phyloP scores from a whole-genome alignment of 176 grass and related monocot species.

The Typha latifolia region DNA sequence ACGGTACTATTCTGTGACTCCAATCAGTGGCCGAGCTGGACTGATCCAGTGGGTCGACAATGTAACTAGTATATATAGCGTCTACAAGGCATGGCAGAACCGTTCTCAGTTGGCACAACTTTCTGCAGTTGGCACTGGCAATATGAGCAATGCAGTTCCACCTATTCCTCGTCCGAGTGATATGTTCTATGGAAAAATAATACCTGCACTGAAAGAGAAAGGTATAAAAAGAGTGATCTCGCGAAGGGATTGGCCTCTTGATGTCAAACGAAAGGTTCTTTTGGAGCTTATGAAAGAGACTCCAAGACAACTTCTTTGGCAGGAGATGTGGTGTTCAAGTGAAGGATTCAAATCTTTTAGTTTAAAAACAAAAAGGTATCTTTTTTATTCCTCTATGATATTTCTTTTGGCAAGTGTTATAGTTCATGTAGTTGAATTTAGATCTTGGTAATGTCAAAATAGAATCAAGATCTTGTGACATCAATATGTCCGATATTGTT shows the following conservation, averaged over 20 bases:
- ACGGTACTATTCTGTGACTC: slow-evolving; percentile 90
- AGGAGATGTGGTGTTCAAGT: slow-evolving; percentile 96
- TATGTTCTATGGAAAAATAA: slow-evolving; percentile 99
- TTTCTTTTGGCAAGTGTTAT: slow-evolving; percentile 10
- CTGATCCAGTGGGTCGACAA: slow-evolving; percentile 97
- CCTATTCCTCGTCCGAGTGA: slow-evolving; percentile 85
- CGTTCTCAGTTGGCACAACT: slow-evolving; percentile 63
- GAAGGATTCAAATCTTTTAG: slow-evolving; percentile 91
- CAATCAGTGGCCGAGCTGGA: slow-evolving; percentile 83
- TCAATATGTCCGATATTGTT: too few relatives aligned
- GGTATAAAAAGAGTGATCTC: slow-evolving; percentile 98
- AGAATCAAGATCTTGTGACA: not conserved
- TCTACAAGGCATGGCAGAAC: slow-evolving; percentile 95
- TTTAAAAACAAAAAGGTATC: slow-evolving; percentile 83
- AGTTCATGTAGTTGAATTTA: not conserved
- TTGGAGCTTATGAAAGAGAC: slow-evolving; percentile 98
- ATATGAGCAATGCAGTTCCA: slow-evolving; percentile 46
- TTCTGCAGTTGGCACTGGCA: slow-evolving; percentile 50
- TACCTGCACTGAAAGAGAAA: slow-evolving; percentile 98
- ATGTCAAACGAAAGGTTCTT: slow-evolving; percentile 90
- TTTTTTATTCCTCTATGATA: slow-evolving; percentile 5
- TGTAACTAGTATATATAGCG: slow-evolving; percentile 91
- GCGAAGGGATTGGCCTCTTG: slow-evolving; percentile 93
- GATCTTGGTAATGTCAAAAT: slow-evolving; percentile 21
- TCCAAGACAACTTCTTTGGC: slow-evolving; percentile 79